Base-by-base conservation (phyloP, 2,329 filamentous ascomycete genomes). In the Blumeria graminis region DNA sequence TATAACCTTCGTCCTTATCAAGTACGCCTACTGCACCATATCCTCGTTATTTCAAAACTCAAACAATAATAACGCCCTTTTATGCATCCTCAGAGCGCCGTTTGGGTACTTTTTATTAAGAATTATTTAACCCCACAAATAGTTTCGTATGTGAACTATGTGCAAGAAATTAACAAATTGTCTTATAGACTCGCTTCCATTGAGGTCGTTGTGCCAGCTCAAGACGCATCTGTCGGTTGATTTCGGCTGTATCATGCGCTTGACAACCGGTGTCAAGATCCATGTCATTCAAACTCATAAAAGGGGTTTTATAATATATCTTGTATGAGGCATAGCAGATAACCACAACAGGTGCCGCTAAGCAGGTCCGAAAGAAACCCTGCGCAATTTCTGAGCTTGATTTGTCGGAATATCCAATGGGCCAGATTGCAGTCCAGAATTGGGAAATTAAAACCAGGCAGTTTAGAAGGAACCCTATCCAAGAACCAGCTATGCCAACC, bases 391-490 rank as follows among this genome's bases (percentile, higher is more conserved):
- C 68, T 0, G 77, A 76, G 43, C 80, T 71, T 14, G 39, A 16
- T 43, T 16, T 14, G 0, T 68, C 56, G 4, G 64, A 63, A 64
- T 76, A 81, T 28, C 72, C 76, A 52, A 90, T 75, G 3, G 89
- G 88, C 65, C 81, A 88, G 3, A 85, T 80, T 33, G 84, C 86
- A 54, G 84, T 81, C 85, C 87, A 95, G 71, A 94, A 90, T 67
- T 95, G 88, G 1, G 85, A 86, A 50, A 84, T 66, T 33, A 95
- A 74, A 34, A 94, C 81, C 41, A 90, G 69, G 18, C 75, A 57
- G 69, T 94, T 94, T 67, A 94, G 78, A 35, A 72, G 61, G 57
- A 94, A 74, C 28, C 89, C 89, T 34, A 92, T 59, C 74, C 82
- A 95, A 2, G 86, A 93, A 9, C 89, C 90, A 9, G 76, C 62